Conservation (phyloP, 257 asterid genomes). For the Schizonepeta tenuifolia region DNA sequence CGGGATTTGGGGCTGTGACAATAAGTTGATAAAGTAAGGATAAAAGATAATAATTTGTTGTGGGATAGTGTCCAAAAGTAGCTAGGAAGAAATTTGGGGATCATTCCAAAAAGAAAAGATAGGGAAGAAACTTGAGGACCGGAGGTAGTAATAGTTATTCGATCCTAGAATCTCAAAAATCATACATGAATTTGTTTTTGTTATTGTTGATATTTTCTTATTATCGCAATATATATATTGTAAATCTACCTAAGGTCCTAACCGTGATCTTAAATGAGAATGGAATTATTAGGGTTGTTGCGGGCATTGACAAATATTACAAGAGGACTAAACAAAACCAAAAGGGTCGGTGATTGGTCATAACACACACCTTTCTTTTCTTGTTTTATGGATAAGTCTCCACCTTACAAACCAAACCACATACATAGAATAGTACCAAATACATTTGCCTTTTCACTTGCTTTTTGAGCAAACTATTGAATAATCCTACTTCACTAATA, state of each 20-base stretch:
- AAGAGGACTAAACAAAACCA: background rate
- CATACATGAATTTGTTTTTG: too few species aligned
- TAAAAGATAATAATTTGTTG: too few species aligned
- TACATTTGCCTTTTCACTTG: conserved; percentile 3
- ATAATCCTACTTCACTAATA: background rate
- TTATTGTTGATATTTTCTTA: too few species aligned
- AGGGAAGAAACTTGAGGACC: too few species aligned
- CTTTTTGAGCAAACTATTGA: conserved; percentile 6
- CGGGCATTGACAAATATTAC: conserved; percentile 1
- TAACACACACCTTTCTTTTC: background rate
- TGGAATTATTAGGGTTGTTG: background rate
- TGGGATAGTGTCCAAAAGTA: too few species aligned
- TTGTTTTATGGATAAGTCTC: conserved; percentile 26
- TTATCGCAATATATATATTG: background rate
- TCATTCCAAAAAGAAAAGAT: too few species aligned
- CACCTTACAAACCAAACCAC: conserved; percentile 13
- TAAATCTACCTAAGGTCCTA: background rate
- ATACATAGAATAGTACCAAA: background rate
- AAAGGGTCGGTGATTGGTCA: conserved; percentile 6
- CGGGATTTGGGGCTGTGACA: too few species aligned
- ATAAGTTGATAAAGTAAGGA: too few species aligned
- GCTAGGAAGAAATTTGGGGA: too few species aligned
- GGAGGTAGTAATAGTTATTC: too few species aligned
- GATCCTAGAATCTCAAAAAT: too few species aligned
- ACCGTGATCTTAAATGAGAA: background rate